A percentile compares a stretch with the other conserved stretches of the same genome.
phyloP scores from a whole-genome alignment of 495 filamentous ascomycete species.

The Aspergillus nanangensis region DNA sequence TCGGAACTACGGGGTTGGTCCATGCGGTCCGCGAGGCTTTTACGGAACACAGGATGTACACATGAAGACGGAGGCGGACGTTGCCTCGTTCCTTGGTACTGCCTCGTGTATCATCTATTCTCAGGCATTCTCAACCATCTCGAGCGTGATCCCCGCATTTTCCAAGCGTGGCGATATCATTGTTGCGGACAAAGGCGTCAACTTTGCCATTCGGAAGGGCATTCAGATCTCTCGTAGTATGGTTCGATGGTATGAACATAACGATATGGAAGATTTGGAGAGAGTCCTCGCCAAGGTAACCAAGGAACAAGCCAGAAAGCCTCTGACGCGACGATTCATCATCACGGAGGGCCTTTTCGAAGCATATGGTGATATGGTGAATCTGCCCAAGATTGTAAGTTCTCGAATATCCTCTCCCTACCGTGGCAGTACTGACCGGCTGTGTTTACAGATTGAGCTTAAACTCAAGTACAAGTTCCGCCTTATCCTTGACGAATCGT shows the following conservation, averaged over 20 bases:
- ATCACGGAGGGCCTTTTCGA: conserved; percentile 96
- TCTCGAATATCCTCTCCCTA: neutral
- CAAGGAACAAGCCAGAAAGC: conserved; percentile 83
- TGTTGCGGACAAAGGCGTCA: conserved; percentile 92
- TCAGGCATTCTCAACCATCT: conserved; percentile 92
- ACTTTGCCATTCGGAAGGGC: conserved; percentile 90
- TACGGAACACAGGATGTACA: conserved; percentile 99
- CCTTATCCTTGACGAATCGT: conserved; percentile 93
- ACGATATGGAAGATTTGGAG: conserved; percentile 91
- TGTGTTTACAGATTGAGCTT: conserved; percentile 63
- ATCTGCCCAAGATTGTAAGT: conserved; percentile 81
- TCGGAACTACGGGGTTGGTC: conserved; percentile 91
- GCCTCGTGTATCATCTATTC: conserved; percentile 90
- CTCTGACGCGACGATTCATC: conserved; percentile 88
- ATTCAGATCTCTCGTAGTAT: conserved; percentile 88
- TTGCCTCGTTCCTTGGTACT: conserved; percentile 81
- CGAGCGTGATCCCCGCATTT: conserved; percentile 90
- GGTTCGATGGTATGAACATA: conserved; percentile 92
- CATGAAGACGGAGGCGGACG: conserved; percentile 92
- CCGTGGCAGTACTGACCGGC: conserved; percentile 1
- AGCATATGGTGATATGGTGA: conserved; percentile 76
- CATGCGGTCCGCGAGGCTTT: conserved; percentile 94
- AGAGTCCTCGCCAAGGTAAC: conserved; percentile 77
- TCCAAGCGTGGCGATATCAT: conserved; percentile 97
- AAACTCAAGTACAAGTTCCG: conserved; percentile 96